Percentiles rank a stretch among this genome's conserved stretches.
phyloP scores from a whole-genome alignment of 495 filamentous ascomycete genomes.

The Sordaria brevicollis region DNA sequence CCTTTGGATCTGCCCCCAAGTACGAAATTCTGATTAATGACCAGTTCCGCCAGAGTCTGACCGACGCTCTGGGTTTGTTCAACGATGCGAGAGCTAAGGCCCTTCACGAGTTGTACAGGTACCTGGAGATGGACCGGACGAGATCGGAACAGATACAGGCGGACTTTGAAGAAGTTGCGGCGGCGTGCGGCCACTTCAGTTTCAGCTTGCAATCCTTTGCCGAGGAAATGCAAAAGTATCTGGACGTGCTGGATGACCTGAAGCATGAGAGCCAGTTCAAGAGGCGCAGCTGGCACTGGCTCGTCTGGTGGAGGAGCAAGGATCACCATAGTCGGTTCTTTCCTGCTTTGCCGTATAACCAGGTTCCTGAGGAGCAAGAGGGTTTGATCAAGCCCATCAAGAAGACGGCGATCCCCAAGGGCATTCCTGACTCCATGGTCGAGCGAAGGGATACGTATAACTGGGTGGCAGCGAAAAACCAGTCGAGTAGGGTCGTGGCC shows the following conservation, averaged over 20 bases:
- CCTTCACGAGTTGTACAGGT: slow-evolving; percentile 66
- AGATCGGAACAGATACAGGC: slow-evolving; percentile 66
- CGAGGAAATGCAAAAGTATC: slow-evolving; percentile 71
- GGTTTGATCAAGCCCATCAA: slow-evolving; percentile 31
- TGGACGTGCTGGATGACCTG: slow-evolving; percentile 78
- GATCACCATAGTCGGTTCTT: slow-evolving; percentile 12
- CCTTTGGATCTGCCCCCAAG: slow-evolving; percentile 56
- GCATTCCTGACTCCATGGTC: slow-evolving; percentile 35
- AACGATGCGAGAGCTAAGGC: slow-evolving; percentile 62
- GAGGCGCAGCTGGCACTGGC: slow-evolving; percentile 72
- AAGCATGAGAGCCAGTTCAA: slow-evolving; percentile 53
- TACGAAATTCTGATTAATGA: slow-evolving; percentile 63
- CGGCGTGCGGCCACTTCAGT: slow-evolving; percentile 90
- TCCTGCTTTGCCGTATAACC: slow-evolving; percentile 37
- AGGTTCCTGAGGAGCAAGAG: slow-evolving; percentile 36
- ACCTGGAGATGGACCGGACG: slow-evolving; percentile 54
- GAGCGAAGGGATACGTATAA: slow-evolving; percentile 29
- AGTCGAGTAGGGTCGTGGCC: slow-evolving; percentile 24
- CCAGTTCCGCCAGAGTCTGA: slow-evolving; percentile 65
- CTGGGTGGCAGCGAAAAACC: slow-evolving; percentile 28
- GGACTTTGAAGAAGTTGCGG: slow-evolving; percentile 91
- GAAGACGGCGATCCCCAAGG: slow-evolving; percentile 35
- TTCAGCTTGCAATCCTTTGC: slow-evolving; percentile 83
- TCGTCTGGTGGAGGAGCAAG: slow-evolving; percentile 61
- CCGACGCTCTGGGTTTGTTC: slow-evolving; percentile 70